These are phyloP conservation scores for Termitomyces sp. DNA, from an alignment of 1,284 basidiomycete genomes.

Conservation along the genomic window DNA sequence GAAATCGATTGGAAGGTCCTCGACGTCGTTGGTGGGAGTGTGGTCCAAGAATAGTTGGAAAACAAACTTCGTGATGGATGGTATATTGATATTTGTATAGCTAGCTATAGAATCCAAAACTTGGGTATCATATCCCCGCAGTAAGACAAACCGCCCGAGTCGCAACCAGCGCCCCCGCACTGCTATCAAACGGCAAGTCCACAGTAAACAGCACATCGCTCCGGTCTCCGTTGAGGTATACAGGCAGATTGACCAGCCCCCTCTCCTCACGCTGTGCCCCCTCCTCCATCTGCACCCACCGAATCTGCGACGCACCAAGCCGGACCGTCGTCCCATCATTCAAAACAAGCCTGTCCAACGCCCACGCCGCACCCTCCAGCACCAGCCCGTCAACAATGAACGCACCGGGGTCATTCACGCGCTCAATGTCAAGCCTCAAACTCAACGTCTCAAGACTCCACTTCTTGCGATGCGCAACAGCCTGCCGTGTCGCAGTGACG, in stretches of 20 bases:
- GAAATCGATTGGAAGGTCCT: constrained; percentile 82
- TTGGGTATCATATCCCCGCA: too few relatives aligned
- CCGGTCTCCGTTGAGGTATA: constrained; percentile 89
- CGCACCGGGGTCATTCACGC: constrained; percentile 65
- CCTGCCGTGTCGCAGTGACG: constrained; percentile 89
- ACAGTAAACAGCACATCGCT: constrained; percentile 87
- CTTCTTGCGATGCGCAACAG: constrained; percentile 84
- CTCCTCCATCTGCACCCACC: constrained; percentile 76
- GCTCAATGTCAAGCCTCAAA: constrained; percentile 75
- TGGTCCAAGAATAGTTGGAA: constrained; percentile 19
- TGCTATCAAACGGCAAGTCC: constrained; percentile 69
- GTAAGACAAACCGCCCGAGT: constrained; percentile 82
- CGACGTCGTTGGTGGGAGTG: constrained; percentile 55
- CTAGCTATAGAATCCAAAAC: too few relatives aligned
- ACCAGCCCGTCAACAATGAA: constrained; percentile 85
- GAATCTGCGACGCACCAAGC: constrained; percentile 74
- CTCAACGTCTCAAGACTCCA: constrained; percentile 90
- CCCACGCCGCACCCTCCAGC: constrained; percentile 82
- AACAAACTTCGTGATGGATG: too few relatives aligned
- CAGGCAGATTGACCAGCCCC: constrained; percentile 73
- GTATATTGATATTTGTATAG: neutral
- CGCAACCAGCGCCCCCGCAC: constrained; percentile 61
- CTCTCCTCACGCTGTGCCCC: constrained; percentile 25
- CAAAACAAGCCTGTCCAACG: constrained; percentile 58
- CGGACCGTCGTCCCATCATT: constrained; percentile 80